These are phyloP conservation scores for Dictyophora rubrovolvata DNA, from an alignment of 768 basidiomycete genomes.

Conservation along the genomic window DNA sequence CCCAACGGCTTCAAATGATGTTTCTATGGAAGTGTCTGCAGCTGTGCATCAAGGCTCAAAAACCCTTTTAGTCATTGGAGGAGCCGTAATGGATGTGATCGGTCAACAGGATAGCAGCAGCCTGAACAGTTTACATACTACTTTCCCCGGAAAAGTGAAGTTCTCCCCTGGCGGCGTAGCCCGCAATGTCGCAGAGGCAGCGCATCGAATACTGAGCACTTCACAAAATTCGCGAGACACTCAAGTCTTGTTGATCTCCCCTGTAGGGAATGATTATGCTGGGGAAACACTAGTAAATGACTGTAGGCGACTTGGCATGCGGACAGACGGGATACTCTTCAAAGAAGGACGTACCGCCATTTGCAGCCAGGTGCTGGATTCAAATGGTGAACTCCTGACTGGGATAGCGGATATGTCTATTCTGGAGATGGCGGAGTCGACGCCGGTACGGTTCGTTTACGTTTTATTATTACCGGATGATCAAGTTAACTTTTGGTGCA, in stretches of 20 bases:
- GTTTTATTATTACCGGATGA: neutral
- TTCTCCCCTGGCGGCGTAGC: conserved; percentile 82
- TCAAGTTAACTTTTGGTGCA: conserved; percentile 18
- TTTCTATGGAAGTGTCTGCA: no score
- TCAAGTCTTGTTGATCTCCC: conserved; percentile 57
- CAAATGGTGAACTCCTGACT: conserved; percentile 56
- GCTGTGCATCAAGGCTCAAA: neutral
- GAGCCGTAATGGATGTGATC: conserved; percentile 84
- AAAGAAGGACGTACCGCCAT: conserved; percentile 37
- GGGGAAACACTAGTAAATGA: conserved; percentile 56
- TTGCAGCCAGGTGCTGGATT: conserved; percentile 79
- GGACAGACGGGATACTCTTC: conserved; percentile 66
- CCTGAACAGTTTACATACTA: conserved; percentile 47
- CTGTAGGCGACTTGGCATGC: conserved; percentile 56
- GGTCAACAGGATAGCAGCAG: conserved; percentile 30
- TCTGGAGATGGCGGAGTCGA: conserved; percentile 36
- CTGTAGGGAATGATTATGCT: conserved; percentile 68
- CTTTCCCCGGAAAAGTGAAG: conserved; percentile 66
- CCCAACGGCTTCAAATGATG: no score
- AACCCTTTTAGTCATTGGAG: conserved; percentile 64
- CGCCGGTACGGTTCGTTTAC: conserved; percentile 26
- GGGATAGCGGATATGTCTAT: conserved; percentile 89
- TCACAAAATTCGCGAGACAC: conserved; percentile 6
- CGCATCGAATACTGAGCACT: conserved; percentile 48
- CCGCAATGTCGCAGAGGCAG: conserved; percentile 90